These are phyloP conservation scores for Xylaria cubensis DNA, from an alignment of 495 filamentous ascomycete genomes.

Conservation along the genomic window DNA sequence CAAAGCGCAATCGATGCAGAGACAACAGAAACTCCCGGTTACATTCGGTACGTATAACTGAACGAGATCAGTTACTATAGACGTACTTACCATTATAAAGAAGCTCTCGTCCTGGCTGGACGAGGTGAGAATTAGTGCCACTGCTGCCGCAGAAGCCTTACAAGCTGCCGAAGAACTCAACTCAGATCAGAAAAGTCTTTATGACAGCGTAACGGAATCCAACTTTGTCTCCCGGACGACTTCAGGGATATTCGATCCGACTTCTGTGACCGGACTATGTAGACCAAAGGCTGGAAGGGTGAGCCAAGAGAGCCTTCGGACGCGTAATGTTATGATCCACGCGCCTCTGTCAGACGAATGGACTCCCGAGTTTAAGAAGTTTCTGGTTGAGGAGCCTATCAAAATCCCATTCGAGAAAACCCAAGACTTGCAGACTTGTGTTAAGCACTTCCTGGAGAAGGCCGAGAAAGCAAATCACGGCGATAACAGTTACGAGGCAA, in stretches of 20 bases:
- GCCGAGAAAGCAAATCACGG: neutral
- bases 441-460: neutral
- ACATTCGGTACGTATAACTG: neutral
- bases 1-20: neutral
- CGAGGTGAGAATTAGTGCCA: neutral
- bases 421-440: neutral
- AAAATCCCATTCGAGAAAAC: neutral
- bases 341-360: neutral
- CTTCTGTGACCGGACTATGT: neutral
- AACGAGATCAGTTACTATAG: neutral
- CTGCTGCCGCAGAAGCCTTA: neutral
- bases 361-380: neutral
- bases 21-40: neutral
- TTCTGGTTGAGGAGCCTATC: neutral
- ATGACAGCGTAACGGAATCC: neutral
- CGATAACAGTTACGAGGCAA: neutral
- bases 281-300: neutral
- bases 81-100: neutral
- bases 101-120: neutral
- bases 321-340: neutral
- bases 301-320: neutral
- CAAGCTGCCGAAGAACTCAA: neutral
- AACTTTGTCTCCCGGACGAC: neutral
- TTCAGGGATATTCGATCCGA: neutral
- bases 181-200: neutral